Evolutionary conservation across 1,139 yeast genomes (phyloP), one percentile per base, ranked within the genome.

Genomic region (Geotrichum phurueaensis): DNA sequence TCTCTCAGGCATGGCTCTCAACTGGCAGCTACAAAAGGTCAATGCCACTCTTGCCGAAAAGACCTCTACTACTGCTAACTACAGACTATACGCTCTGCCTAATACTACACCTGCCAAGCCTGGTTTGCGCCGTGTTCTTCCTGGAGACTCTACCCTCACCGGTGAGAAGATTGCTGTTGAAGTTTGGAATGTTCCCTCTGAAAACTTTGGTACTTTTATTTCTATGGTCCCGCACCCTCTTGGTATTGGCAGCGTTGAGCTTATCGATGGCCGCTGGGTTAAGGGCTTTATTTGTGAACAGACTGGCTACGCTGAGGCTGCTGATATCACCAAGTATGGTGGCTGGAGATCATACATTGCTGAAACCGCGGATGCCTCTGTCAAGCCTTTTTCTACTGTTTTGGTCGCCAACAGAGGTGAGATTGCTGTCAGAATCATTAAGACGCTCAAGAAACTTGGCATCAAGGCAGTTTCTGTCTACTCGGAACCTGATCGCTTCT

Each of bases 361-460:
- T 18, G 64, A 66, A n/a, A 63, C 71, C 13, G 60, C 71, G 4
- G 69, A 71, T 52, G 60, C 66, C 25, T 22, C 50, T 52, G 78
- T 76, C 68, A 84, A 82, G 72, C 96, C 94, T 0, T 92, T 92
- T 75, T 80, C 85, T 53, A 83, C 89, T 23, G 97, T 94, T 15
- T 80, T 94, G 63, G 96, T 94, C 60, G 98, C 99, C 47, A 94
- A 94, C 78, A 84, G 99, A 76, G 99, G 99, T 72, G 99, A 94
- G 76, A 94, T 94, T 70, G 97, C 99, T 2, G 97, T 91, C 45
- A 81, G 99, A 72, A 89, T 94, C 67, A 89, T 92, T 70, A 87
- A 83, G 71, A 92, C 99, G 9, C 79, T 92, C 71, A 89, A 89
- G 73, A 86, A 86, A 72, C 74, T 92, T 68, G 84, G 85, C 2